phyloP scores from a whole-genome alignment of 805 yeast species.

The Candida insectalens region DNA sequence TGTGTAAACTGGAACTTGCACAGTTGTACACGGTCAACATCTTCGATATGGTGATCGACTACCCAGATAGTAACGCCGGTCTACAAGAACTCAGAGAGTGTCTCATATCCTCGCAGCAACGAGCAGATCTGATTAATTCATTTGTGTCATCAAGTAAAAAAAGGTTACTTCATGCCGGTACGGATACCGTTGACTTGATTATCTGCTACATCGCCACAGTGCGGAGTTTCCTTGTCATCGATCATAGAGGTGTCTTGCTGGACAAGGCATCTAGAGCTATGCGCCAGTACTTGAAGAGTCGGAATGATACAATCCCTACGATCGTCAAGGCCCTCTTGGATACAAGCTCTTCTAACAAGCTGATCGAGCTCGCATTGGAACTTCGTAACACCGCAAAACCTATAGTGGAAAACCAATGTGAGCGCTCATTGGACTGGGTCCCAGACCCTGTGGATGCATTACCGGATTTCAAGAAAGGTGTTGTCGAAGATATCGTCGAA shows the following conservation, averaged over 20 bases:
- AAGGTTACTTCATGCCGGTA: slow-evolving; percentile 66
- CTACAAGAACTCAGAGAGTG: slow-evolving; percentile 50
- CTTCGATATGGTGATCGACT: slow-evolving; percentile 44
- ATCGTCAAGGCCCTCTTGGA: slow-evolving; percentile 66
- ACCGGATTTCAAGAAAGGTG: slow-evolving; percentile 64
- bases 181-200: slow-evolving; percentile 66
- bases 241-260: slow-evolving; percentile 76
- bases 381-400: slow-evolving; percentile 27
- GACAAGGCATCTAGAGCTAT: slow-evolving; percentile 75
- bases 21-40: slow-evolving; percentile 48
- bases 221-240: slow-evolving; percentile 62
- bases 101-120: slow-evolving; percentile 35
- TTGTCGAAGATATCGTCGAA: slow-evolving; percentile 59
- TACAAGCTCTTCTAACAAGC: slow-evolving; percentile 27
- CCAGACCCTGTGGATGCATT: slow-evolving; percentile 89
- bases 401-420: slow-evolving; percentile 25
- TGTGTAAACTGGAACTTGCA: slow-evolving; percentile 17
- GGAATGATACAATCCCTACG: slow-evolving; percentile 63
- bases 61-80: slow-evolving; percentile 43
- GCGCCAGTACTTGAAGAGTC: slow-evolving; percentile 55
- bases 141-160: slow-evolving; percentile 37
- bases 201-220: slow-evolving; percentile 63
- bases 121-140: slow-evolving; percentile 39
- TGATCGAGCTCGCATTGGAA: slow-evolving; percentile 47
- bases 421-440: slow-evolving; percentile 49